Percentiles rank a stretch among this genome's conserved stretches.
Conservation (phyloP, 441 rosid species). For the Viola pubescens region DNA sequence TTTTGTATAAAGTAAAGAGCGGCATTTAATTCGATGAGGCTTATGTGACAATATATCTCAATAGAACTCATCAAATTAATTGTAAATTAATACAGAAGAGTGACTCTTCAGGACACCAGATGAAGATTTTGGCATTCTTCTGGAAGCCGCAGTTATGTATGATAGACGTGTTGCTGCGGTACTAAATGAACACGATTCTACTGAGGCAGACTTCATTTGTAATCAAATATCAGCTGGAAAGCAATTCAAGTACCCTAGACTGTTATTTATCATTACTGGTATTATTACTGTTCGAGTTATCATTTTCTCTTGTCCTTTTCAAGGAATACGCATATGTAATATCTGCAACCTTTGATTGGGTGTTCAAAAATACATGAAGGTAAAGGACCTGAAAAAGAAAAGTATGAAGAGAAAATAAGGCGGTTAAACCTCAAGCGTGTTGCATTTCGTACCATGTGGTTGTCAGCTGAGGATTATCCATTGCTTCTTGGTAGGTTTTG, state of each 20-base stretch:
- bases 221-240: constrained; percentile 43
- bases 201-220: constrained; percentile 35
- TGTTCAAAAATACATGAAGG: constrained; percentile 37
- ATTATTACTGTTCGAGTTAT: constrained; percentile 16
- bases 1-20: neutral
- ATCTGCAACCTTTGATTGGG: constrained; percentile 10
- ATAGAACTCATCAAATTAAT: no score
- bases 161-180: constrained; percentile 91
- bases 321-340: neutral
- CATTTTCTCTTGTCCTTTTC: neutral
- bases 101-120: constrained; percentile 77
- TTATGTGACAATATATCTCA: no score
- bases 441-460: constrained; percentile 97
- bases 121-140: constrained; percentile 90
- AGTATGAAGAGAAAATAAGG: constrained; percentile 77
- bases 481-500: constrained; percentile 59
- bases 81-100: constrained; percentile 5
- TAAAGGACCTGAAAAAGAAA: constrained; percentile 91
- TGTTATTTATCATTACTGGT: constrained; percentile 91
- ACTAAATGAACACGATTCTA: constrained; percentile 53
- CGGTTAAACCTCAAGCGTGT: constrained; percentile 73
- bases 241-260: constrained; percentile 53
- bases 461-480: constrained; percentile 92
- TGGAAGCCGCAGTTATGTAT: constrained; percentile 96
- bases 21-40: no score